Percentiles rank a stretch among this genome's conserved stretches.
Evolutionary conservation across 2,329 filamentous ascomycete genomes (phyloP).

Genomic region (Podosphaera fusca): DNA sequence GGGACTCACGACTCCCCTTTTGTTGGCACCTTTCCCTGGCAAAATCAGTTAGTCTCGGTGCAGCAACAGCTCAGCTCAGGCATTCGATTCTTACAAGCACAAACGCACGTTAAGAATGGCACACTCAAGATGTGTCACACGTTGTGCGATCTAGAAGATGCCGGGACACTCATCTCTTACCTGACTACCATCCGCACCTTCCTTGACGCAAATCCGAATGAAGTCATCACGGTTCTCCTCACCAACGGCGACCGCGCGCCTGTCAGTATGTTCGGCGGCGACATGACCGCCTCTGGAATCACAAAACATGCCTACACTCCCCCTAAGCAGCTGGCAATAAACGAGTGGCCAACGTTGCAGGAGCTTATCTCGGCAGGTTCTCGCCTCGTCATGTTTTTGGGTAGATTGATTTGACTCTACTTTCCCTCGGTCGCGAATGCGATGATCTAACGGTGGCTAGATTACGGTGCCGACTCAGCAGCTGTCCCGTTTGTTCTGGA

Average conservation of each 20-base stretch:
- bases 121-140: conserved; percentile 27
- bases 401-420: conserved; percentile 17
- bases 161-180: conserved; percentile 30
- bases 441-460: background rate
- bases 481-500: conserved; percentile 36
- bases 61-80: conserved; percentile 35
- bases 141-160: conserved; percentile 32
- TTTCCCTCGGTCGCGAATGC: background rate
- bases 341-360: conserved; percentile 43
- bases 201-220: conserved; percentile 32
- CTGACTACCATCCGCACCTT: conserved; percentile 32
- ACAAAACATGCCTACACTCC: conserved; percentile 13
- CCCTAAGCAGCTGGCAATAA: conserved; percentile 5
- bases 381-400: conserved; percentile 49
- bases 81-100: conserved; percentile 41
- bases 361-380: conserved; percentile 37
- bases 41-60: conserved; percentile 36
- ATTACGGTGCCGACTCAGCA: conserved; percentile 5
- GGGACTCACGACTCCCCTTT: conserved; percentile 38
- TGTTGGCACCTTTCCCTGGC: conserved; percentile 12
- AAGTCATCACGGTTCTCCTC: conserved; percentile 40
- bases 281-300: conserved; percentile 9
- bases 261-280: conserved; percentile 27
- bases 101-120: conserved; percentile 17
- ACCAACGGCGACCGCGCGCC: conserved; percentile 36